These are phyloP conservation scores for Platanus orientalis DNA, from an alignment of 164 flowering plant species.

Conservation along the genomic window DNA sequence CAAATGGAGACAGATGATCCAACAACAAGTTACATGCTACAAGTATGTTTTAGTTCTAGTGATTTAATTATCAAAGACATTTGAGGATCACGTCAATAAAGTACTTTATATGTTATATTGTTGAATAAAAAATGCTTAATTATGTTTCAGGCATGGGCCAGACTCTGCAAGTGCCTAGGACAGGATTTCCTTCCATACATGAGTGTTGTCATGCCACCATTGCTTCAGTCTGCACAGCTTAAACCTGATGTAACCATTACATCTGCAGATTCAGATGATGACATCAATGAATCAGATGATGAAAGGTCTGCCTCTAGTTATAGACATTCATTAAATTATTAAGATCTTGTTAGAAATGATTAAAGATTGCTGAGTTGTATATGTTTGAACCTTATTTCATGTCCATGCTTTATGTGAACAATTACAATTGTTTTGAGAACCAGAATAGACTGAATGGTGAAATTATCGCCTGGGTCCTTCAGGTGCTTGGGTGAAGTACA, in stretches of 20 bases:
- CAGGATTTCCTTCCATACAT: slow-evolving; percentile 41
- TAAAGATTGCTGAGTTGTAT: no score
- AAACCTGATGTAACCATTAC: slow-evolving; percentile 36
- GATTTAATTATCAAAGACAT: no score
- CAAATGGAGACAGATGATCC: slow-evolving; percentile 34
- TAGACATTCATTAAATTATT: background rate
- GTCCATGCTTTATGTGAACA: no score
- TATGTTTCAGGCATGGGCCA: slow-evolving; percentile 31
- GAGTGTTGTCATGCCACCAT: slow-evolving; percentile 35
- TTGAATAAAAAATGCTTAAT: background rate
- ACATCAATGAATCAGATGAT: slow-evolving; percentile 30
- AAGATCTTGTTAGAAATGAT: background rate
- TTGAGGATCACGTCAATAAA: background rate
- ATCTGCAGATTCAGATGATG: slow-evolving; percentile 31
- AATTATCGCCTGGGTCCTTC: no score
- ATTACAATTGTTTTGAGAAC: no score
- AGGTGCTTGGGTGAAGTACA: no score
- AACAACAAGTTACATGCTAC: slow-evolving; percentile 25
- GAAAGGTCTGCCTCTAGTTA: slow-evolving; percentile 13
- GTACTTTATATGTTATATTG: background rate
- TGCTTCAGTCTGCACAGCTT: slow-evolving; percentile 35
- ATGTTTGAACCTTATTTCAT: no score
- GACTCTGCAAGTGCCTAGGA: slow-evolving; percentile 42
- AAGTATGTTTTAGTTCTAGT: slow-evolving; percentile 16
- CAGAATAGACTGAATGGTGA: no score